These are phyloP conservation scores for Lachancea cidri DNA, from an alignment of 805 yeast genomes.

Conservation along the genomic window DNA sequence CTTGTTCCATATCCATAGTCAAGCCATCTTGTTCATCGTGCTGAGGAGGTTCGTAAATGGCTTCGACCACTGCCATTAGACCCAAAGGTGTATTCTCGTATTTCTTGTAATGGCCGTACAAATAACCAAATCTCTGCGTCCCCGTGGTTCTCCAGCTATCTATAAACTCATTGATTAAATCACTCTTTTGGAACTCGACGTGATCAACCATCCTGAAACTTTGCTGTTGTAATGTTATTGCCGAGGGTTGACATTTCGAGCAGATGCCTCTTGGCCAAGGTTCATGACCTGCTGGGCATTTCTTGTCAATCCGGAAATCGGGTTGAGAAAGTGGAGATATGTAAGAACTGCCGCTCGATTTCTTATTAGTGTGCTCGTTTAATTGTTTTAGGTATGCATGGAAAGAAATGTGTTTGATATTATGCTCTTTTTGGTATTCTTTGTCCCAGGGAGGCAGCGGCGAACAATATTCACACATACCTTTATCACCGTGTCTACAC, in stretches of 20 bases:
- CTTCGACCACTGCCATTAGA: constrained; percentile 88
- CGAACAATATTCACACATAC: constrained; percentile 97
- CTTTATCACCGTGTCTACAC: constrained; percentile 86
- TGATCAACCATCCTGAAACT: constrained; percentile 95
- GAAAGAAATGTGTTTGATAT: constrained; percentile 82
- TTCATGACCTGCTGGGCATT: constrained; percentile 76
- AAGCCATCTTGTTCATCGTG: constrained; percentile 81
- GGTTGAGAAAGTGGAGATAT: constrained; percentile 77
- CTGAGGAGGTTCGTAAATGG: constrained; percentile 92
- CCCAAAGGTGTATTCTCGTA: constrained; percentile 82
- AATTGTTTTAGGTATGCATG: constrained; percentile 76
- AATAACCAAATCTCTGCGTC: constrained; percentile 75
- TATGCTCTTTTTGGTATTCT: constrained; percentile 64
- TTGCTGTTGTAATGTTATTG: constrained; percentile 88
- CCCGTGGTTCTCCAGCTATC: constrained; percentile 91
- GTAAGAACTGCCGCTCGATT: constrained; percentile 55
- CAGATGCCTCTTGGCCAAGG: constrained; percentile 96
- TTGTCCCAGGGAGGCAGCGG: constrained; percentile 95
- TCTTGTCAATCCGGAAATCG: constrained; percentile 51
- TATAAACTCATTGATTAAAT: constrained; percentile 73
- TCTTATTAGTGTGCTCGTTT: constrained; percentile 61
- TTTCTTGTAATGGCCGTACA: constrained; percentile 75
- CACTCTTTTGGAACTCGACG: constrained; percentile 78
- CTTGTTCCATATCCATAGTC: constrained; percentile 47
- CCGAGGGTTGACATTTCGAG: constrained; percentile 94